These are phyloP conservation scores for Acorus gramineus DNA, from an alignment of 106 monocot genomes.

Conservation along the genomic window DNA sequence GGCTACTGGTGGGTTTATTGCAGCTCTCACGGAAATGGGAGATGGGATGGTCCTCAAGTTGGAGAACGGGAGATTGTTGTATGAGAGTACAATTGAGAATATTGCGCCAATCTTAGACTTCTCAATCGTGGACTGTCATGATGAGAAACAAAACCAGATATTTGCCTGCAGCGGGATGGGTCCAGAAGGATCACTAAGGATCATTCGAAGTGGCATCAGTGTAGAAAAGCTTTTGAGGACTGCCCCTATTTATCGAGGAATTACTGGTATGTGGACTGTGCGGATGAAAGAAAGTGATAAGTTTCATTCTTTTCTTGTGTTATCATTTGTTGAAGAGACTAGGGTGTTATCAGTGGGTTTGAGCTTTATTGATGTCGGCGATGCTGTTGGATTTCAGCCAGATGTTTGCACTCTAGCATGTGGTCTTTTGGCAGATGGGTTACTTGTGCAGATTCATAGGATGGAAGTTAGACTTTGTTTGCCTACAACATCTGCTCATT, in stretches of 20 bases:
- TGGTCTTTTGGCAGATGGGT: slow-evolving; percentile 74
- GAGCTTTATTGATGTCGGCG: slow-evolving; percentile 72
- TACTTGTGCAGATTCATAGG: slow-evolving; percentile 83
- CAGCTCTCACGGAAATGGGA: slow-evolving; percentile 83
- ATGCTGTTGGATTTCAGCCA: slow-evolving; percentile 66
- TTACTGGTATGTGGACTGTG: slow-evolving; percentile 82
- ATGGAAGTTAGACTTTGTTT: slow-evolving; percentile 75
- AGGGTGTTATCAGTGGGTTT: slow-evolving; percentile 91
- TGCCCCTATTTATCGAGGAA: slow-evolving; percentile 61
- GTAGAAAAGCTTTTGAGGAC: slow-evolving; percentile 72
- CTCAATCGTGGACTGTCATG: slow-evolving; percentile 44
- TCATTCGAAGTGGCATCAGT: slow-evolving; percentile 66
- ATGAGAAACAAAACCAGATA: slow-evolving; percentile 74
- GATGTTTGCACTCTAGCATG: slow-evolving; percentile 91
- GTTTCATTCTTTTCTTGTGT: slow-evolving; percentile 84
- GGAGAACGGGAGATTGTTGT: slow-evolving; percentile 39
- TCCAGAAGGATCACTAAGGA: slow-evolving; percentile 74
- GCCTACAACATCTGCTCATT: slow-evolving; percentile 59
- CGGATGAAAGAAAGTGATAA: slow-evolving; percentile 62
- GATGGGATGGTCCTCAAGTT: slow-evolving; percentile 81
- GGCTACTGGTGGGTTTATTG: slow-evolving; percentile 50
- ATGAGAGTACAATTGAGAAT: slow-evolving; percentile 67
- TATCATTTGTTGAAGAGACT: slow-evolving; percentile 98
- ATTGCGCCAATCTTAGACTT: slow-evolving; percentile 83
- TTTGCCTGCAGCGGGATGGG: slow-evolving; percentile 88